Evolutionary conservation across 352 stramenopile genomes (phyloP), one percentile per base, ranked within the genome.

Genomic region (Thalassiosira hispida): DNA sequence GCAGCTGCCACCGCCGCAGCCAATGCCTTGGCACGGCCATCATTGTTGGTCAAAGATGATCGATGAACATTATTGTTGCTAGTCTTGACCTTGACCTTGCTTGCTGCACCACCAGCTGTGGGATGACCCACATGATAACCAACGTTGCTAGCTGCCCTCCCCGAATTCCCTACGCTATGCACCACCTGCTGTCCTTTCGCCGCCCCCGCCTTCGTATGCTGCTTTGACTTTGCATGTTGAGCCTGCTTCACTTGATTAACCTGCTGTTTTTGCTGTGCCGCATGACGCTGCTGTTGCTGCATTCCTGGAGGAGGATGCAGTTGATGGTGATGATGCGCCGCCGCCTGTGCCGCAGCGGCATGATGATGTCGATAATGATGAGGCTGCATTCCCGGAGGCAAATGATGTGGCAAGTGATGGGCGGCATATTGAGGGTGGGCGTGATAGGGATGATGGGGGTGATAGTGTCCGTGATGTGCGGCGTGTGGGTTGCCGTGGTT

Each of bases 401-500:
- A 18, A 44, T 61, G 38, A 47, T 16, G 49, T 71, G 0, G 66
- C 68, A 64, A 67, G 64, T 40, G 47, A 33, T 63, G 55, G 16
- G 55, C 14, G 35, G 57, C 38, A 38, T 55, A 38, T 8, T 67
- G 59, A 35, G 49, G 49, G 44, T 40, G 40, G 35, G 55, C 38
- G 18, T 25, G 14, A 38, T 67, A 67, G 1, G 38, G 59, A 25
- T 67, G 59, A 52, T 56, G 56, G 12, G 35, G 38, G 14, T 40
- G 38, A 35, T 67, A 40, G 6, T 18, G 9, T 22, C 20, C 33
- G 6, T 25, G 59, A 53, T 4, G 59, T 42, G 22, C 20, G 20
- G 59, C 3, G 31, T 38, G 8, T 3, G 31, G n/a, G n/a, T n/a
- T n/a, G 8, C 31, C 31, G 25, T 22, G 12, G 23, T 55, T 18